phyloP scores from a whole-genome alignment of 2,329 filamentous ascomycete genomes.

The Fusarium luffae region DNA sequence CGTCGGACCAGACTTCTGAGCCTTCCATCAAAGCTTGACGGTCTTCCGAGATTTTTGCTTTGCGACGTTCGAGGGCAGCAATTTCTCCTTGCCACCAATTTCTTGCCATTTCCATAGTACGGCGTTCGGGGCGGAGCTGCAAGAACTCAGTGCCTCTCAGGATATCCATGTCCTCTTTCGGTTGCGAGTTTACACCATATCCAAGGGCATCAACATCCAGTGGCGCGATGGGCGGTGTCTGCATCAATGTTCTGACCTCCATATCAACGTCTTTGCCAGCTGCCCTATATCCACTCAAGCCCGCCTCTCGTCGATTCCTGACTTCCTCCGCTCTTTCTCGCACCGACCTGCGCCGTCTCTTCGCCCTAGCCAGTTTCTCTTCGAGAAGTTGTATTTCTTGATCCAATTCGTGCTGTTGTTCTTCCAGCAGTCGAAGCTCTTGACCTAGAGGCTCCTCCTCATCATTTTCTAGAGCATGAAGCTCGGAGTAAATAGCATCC shows the following conservation, averaged over 20 bases:
- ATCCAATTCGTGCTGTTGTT: conserved; percentile 65
- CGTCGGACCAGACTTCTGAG: conserved; percentile 72
- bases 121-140: conserved; percentile 69
- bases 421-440: conserved; percentile 69
- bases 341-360: conserved; percentile 68
- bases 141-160: conserved; percentile 65
- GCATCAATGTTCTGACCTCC: conserved; percentile 69
- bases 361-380: conserved; percentile 69
- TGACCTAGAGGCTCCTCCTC: conserved; percentile 67
- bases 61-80: conserved; percentile 64
- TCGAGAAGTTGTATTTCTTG: conserved; percentile 74
- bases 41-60: conserved; percentile 68
- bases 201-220: conserved; percentile 60
- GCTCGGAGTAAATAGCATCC: conserved; percentile 61
- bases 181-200: conserved; percentile 20
- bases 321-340: conserved; percentile 70
- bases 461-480: conserved; percentile 65
- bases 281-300: conserved; percentile 76
- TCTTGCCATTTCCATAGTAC: conserved; percentile 76
- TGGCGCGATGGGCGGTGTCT: conserved; percentile 65
- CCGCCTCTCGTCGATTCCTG: conserved; percentile 74
- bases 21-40: conserved; percentile 75
- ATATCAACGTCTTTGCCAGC: conserved; percentile 74
- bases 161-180: conserved; percentile 40
- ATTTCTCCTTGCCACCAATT: conserved; percentile 77